A percentile compares a stretch with the other conserved stretches of the same genome.
These are phyloP conservation scores for Irpex rosettiformis DNA, from an alignment of 1,284 basidiomycete species.

Conservation along the genomic window DNA sequence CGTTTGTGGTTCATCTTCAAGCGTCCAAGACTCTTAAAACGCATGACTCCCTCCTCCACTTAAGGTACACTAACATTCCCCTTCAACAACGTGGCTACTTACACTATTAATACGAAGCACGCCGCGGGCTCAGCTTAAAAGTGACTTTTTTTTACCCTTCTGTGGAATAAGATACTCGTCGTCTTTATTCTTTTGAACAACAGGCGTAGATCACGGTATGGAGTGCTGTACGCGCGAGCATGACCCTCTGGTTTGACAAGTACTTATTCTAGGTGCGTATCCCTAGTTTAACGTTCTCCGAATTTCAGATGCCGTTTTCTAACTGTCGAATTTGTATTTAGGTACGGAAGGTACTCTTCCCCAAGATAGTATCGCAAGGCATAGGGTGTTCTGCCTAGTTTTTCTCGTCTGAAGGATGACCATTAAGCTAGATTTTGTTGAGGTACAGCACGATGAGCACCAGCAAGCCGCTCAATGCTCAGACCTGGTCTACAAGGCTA, in stretches of 20 bases:
- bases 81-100: not conserved
- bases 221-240: too few species aligned
- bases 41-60: too few species aligned
- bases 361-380: conserved; percentile 60
- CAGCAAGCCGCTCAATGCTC: too few species aligned
- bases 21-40: too few species aligned
- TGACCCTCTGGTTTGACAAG: conserved; percentile 70
- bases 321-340: conserved; percentile 21
- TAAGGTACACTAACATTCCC: too few species aligned
- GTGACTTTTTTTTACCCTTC: not conserved
- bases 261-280: conserved; percentile 64
- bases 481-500: too few species aligned
- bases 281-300: not conserved
- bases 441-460: conserved; percentile 41
- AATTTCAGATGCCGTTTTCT: not conserved
- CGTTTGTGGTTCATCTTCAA: too few species aligned
- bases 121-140: too few species aligned
- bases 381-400: conserved; percentile 57
- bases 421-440: conserved; percentile 61
- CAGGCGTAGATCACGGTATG: conserved; percentile 56
- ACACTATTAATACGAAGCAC: not conserved
- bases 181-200: too few species aligned
- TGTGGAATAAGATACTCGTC: not conserved
- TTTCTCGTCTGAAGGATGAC: conserved; percentile 37
- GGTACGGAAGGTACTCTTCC: conserved; percentile 61